Evolutionary conservation across 169 alveolate species (phyloP).

Genomic region (Toxoplasma gondii): DNA sequence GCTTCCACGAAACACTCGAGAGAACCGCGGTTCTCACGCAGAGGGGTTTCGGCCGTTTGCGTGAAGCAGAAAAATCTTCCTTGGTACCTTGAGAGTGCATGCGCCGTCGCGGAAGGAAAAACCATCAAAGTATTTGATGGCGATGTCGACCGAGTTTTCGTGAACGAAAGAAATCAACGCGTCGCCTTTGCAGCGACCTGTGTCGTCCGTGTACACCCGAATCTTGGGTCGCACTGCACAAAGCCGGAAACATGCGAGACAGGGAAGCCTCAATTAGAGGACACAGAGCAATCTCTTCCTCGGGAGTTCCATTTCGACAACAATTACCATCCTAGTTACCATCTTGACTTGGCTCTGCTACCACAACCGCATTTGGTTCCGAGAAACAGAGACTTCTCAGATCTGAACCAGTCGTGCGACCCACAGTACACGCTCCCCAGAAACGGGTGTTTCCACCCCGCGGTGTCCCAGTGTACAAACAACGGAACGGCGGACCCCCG

Average conservation of each 20-base stretch:
- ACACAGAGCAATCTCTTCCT: background rate
- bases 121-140: constrained; percentile 82
- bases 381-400: no score
- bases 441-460: no score
- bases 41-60: no score
- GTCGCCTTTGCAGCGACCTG: constrained; percentile 81
- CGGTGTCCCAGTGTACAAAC: no score
- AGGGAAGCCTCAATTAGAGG: background rate
- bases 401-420: no score
- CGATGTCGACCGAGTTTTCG: constrained; percentile 82
- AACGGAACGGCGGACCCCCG: no score
- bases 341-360: no score
- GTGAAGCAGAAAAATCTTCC: background rate
- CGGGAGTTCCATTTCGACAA: background rate
- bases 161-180: constrained; percentile 86
- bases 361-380: no score
- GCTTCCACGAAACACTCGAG: no score
- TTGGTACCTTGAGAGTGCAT: background rate
- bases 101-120: constrained; percentile 71
- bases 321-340: no score
- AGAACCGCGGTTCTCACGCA: no score
- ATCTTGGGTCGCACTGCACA: constrained; percentile 76
- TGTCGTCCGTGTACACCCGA: constrained; percentile 79
- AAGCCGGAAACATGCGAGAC: background rate
- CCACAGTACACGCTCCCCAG: no score